Base-by-base conservation (phyloP, 129 eudicot genomes). In the Pittosporum tobira region DNA sequence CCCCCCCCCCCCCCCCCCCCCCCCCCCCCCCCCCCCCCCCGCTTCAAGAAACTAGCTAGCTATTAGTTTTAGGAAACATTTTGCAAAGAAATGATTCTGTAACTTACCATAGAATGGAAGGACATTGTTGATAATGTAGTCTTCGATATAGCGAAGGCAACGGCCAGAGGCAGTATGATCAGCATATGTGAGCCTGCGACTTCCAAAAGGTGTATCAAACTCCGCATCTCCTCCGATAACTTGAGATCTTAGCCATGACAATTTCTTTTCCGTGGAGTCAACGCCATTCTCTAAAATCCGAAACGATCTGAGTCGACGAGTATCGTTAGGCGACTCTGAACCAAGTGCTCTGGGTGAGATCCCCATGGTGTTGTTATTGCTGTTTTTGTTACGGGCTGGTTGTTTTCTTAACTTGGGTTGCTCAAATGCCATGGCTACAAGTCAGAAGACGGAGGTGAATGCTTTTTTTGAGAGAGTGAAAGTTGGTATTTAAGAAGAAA, bases 91-190 rank as follows among this genome's bases (percentile, higher is more conserved):
- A n/a, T n/a, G n/a, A n/a, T n/a, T n/a, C n/a, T 10, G 6, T 16
- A 45, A 0, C 2, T 48, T 78, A 82, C 89, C 89, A 49, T 82
- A 82, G 23, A 68, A 78, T 6, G 84, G 89, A 47, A 82, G 82
- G 12, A 78, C 61, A 28, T 67, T 34, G 6, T 67, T n/a, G 16
- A 67, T 11, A 51, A 82, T 74, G 40, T 67, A 82, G 47, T 77
- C 57, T 53, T 82, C 84, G 15, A 77, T 71, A 60, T 44, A 71
- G 6, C 4, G 65, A 28, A 82, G 76, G 27, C 73, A 61, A 3
- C 82, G 71, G 47, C 79, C 77, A 5, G 81, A 63, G 73, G 89
- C 89, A 28, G 79, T 82, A 51, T 75, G 78, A 47, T 78, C 89
- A 27, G 81, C 77, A 30, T 82, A 82, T 5, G 82, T 82, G n/a